These are phyloP conservation scores for Triticum dicoccoides DNA, from an alignment of 176 grass and related monocot species.

Conservation along the genomic window DNA sequence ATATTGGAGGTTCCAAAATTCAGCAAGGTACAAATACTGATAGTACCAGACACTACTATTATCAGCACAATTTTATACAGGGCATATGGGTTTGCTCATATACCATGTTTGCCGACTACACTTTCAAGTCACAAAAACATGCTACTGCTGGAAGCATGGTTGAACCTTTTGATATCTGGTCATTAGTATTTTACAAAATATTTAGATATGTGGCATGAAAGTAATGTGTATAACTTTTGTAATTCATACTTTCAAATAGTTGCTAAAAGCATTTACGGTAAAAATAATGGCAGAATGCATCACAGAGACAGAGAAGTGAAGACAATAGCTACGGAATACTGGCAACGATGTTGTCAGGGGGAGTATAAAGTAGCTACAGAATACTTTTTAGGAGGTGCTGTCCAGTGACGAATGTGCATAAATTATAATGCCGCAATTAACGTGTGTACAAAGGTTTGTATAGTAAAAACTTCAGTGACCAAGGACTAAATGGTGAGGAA, in stretches of 20 bases:
- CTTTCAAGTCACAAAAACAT: constrained; percentile 10
- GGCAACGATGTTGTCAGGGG: no score
- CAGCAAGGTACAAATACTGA: neutral
- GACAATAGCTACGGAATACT: neutral
- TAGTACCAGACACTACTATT: neutral
- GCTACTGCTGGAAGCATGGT: neutral
- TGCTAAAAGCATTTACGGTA: neutral
- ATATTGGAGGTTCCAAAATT: constrained; percentile 16
- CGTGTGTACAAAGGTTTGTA: neutral
- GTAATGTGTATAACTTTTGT: neutral
- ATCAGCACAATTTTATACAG: neutral
- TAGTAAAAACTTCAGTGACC: neutral
- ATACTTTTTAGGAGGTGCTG: neutral
- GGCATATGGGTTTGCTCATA: neutral
- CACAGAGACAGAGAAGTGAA: neutral
- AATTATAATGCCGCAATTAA: neutral
- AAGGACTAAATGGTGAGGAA: neutral
- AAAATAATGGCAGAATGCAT: neutral
- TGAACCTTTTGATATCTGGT: neutral
- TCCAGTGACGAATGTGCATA: neutral
- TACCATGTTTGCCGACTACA: neutral
- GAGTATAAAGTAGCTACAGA: no score
- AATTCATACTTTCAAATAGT: neutral
- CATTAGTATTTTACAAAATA: constrained; percentile 13
- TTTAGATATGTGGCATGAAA: neutral